Evolutionary conservation across 2,329 filamentous ascomycete genomes (phyloP).

Genomic region (Coniella vitis): DNA sequence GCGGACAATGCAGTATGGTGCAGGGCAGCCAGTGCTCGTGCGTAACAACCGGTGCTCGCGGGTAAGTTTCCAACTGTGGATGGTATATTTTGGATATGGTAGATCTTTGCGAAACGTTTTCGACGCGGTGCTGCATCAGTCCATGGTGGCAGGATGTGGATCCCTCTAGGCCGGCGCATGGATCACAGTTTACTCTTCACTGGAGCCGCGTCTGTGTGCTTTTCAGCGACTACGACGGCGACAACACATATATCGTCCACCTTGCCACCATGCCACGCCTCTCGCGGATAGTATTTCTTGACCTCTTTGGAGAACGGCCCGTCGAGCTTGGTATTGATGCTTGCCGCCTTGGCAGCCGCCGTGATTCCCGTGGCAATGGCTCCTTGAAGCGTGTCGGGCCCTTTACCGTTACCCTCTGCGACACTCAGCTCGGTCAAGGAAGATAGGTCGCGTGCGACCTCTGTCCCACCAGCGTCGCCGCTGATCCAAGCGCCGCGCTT

Average conservation of each 20-base stretch:
- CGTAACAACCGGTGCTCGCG: too few species aligned
- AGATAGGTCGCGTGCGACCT: constrained; percentile 54
- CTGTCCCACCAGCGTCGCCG: constrained; percentile 50
- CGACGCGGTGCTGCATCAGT: too few species aligned
- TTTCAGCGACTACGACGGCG: constrained; percentile 69
- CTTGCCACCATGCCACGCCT: constrained; percentile 87
- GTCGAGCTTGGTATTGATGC: constrained; percentile 72
- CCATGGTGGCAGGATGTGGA: too few species aligned
- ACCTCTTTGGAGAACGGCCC: constrained; percentile 95
- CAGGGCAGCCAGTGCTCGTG: too few species aligned
- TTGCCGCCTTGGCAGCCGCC: constrained; percentile 75
- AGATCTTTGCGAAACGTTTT: too few species aligned
- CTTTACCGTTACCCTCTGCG: constrained; percentile 21
- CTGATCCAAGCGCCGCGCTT: constrained; percentile 66
- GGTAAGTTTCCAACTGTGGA: too few species aligned
- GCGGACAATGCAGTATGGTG: too few species aligned
- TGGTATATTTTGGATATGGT: too few species aligned
- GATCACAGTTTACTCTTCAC: constrained; percentile 26
- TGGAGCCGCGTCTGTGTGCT: constrained; percentile 26
- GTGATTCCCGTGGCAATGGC: constrained; percentile 74
- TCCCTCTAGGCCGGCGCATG: too few species aligned
- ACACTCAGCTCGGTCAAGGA: constrained; percentile 39
- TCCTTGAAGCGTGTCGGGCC: constrained; percentile 58
- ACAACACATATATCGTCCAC: constrained; percentile 92
- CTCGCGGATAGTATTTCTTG: constrained; percentile 76